A percentile compares a stretch with the other conserved stretches of the same genome.
These are phyloP conservation scores for Pugionium dolabratum DNA, from an alignment of 345 rosid genomes.

Conservation along the genomic window DNA sequence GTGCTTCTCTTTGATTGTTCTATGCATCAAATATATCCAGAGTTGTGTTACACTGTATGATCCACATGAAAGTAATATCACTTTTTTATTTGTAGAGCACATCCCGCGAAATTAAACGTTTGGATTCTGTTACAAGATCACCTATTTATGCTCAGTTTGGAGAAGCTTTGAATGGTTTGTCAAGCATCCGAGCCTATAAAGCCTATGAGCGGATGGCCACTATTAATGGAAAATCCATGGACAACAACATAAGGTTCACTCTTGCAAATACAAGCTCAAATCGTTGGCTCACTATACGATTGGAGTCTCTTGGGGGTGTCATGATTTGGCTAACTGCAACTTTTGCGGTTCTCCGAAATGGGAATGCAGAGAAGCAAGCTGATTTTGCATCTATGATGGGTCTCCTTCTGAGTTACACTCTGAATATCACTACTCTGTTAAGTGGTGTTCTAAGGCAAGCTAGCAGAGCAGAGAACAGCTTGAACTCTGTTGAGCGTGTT, in stretches of 20 bases:
- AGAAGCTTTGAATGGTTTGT: slow-evolving; percentile 89
- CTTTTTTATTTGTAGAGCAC: slow-evolving; percentile 60
- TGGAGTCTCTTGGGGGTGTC: slow-evolving; percentile 84
- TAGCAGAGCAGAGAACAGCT: slow-evolving; percentile 91
- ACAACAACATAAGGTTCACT: slow-evolving; percentile 85
- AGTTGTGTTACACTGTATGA: neutral
- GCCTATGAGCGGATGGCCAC: slow-evolving; percentile 82
- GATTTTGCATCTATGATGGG: slow-evolving; percentile 90
- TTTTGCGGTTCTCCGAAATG: slow-evolving; percentile 78
- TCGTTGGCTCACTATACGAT: slow-evolving; percentile 84
- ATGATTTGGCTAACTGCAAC: slow-evolving; percentile 96
- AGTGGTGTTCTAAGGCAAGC: slow-evolving; percentile 86
- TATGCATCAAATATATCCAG: slow-evolving; percentile 19
- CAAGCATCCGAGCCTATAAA: slow-evolving; percentile 87
- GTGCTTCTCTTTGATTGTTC: neutral
- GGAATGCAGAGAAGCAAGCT: slow-evolving; percentile 61
- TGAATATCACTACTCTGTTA: slow-evolving; percentile 74
- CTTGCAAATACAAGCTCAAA: slow-evolving; percentile 76
- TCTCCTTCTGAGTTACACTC: slow-evolving; percentile 83
- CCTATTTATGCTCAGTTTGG: slow-evolving; percentile 95
- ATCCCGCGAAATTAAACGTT: slow-evolving; percentile 87
- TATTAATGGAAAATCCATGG: slow-evolving; percentile 83
- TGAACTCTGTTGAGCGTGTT: slow-evolving; percentile 91
- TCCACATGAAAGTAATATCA: slow-evolving; percentile 11
- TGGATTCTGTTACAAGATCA: slow-evolving; percentile 86